Evolutionary conservation across 1,284 basidiomycete genomes (phyloP).

Genomic region (Irpex sp.): DNA sequence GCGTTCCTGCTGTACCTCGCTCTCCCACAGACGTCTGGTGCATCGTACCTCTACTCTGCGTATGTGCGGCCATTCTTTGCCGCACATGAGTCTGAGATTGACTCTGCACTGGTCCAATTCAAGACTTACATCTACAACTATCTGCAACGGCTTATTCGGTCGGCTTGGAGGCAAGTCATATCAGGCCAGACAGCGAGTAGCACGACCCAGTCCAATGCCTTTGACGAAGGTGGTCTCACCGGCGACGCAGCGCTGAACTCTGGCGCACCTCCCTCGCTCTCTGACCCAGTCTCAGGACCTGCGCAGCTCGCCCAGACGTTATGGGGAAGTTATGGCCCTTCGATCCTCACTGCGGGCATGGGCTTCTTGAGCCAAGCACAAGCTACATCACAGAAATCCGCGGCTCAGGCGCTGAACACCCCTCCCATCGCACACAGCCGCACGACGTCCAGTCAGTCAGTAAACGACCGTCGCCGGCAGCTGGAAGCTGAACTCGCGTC

Average conservation of each 20-base stretch:
- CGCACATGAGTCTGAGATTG: conserved; percentile 77
- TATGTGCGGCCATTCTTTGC: conserved; percentile 80
- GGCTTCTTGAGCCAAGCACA: conserved; percentile 50
- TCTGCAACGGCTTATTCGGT: conserved; percentile 58
- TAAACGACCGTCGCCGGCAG: conserved; percentile 44
- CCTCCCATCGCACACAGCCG: conserved; percentile 18
- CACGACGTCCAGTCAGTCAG: conserved; percentile 26
- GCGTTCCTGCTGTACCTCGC: conserved; percentile 85
- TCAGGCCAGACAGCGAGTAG: conserved; percentile 32
- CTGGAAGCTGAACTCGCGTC: conserved; percentile 57
- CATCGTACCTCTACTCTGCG: conserved; percentile 74
- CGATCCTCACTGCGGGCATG: conserved; percentile 62
- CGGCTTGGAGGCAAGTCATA: conserved; percentile 59
- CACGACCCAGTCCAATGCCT: conserved; percentile 16
- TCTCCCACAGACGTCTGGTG: conserved; percentile 85
- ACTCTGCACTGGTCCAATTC: conserved; percentile 63
- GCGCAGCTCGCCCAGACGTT: conserved; percentile 59
- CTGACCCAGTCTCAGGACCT: conserved; percentile 59
- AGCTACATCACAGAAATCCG: conserved; percentile 12
- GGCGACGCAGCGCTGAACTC: conserved; percentile 25
- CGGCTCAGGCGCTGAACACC: conserved; percentile 15
- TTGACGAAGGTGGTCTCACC: conserved; percentile 21
- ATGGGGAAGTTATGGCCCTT: conserved; percentile 74
- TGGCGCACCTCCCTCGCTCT: conserved; percentile 43
- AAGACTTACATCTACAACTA: conserved; percentile 60